Evolutionary conservation across 768 basidiomycete genomes (phyloP).

Genomic region (Pholiota conissans): DNA sequence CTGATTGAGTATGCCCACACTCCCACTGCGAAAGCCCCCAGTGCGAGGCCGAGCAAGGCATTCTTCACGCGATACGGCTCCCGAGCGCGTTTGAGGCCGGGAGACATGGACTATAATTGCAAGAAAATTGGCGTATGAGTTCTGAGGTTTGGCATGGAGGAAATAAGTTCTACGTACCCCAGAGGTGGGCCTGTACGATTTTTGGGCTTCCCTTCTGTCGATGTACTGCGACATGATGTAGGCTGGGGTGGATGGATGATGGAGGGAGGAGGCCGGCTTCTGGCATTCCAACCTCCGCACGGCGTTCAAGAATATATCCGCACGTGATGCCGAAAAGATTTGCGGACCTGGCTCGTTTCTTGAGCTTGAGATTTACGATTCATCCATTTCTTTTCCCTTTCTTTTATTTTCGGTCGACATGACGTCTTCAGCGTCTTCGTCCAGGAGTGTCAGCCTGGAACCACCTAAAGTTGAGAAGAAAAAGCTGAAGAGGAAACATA

Average conservation of each 20-base stretch:
- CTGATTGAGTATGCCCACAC: conserved; percentile 93
- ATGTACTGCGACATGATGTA: conserved; percentile 37
- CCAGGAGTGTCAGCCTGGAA: background rate
- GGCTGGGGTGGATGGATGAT: background rate
- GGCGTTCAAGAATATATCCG: background rate
- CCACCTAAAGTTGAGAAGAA: conserved; percentile 1
- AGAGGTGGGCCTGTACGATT: conserved; percentile 52
- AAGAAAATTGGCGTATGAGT: too few relatives aligned
- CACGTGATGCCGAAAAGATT: conserved; percentile 9
- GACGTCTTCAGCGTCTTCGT: background rate
- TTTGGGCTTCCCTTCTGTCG: conserved; percentile 39
- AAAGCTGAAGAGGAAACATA: conserved; percentile 31
- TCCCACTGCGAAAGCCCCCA: conserved; percentile 74
- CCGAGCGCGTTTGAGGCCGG: conserved; percentile 84
- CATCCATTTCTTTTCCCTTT: background rate
- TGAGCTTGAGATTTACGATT: background rate
- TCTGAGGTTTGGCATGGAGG: too few relatives aligned
- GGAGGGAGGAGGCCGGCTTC: background rate
- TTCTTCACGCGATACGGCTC: conserved; percentile 81
- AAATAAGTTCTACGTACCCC: conserved; percentile 39
- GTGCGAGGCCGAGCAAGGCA: conserved; percentile 68
- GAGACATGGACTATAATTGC: conserved; percentile 70
- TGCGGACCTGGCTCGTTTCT: background rate
- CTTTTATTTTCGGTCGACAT: background rate
- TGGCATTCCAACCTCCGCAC: background rate